Conservation (phyloP, 495 filamentous ascomycete species). For the Hypomontagnella monticulosa region DNA sequence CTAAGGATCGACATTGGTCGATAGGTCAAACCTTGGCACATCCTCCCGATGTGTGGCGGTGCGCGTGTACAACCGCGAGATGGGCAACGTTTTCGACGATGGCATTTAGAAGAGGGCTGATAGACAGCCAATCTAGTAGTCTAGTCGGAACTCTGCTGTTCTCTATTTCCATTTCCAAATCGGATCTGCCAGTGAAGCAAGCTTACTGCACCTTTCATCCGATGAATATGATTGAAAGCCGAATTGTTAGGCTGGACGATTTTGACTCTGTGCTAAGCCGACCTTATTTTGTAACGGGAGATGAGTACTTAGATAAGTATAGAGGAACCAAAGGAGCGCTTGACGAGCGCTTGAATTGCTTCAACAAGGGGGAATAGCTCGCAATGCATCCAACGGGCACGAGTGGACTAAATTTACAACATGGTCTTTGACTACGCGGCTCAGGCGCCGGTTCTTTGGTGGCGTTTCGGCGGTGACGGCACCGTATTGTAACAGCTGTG, state of each 20-base stretch:
- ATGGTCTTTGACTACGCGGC: background rate
- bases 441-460: background rate
- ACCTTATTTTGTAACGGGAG: too few relatives aligned
- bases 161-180: background rate
- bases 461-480: slow-evolving; percentile 15
- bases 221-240: slow-evolving; percentile 10
- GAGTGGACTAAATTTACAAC: slow-evolving; percentile 3
- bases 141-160: slow-evolving; percentile 19
- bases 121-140: background rate
- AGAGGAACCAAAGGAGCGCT: background rate
- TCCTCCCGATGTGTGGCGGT: slow-evolving; percentile 38
- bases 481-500: slow-evolving; percentile 6
- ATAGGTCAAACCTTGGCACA: slow-evolving; percentile 27
- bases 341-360: background rate
- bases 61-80: slow-evolving; percentile 14
- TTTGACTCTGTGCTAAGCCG: background rate
- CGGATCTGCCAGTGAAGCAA: background rate
- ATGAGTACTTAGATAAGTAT: too few relatives aligned
- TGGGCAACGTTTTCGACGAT: background rate
- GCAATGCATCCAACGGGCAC: slow-evolving; percentile 8
- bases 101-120: background rate
- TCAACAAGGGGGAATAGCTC: background rate
- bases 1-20: slow-evolving; percentile 27
- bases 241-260: background rate
- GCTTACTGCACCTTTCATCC: slow-evolving; percentile 3